A percentile compares a stretch with the other conserved stretches of the same genome.
Evolutionary conservation across 345 rosid genomes (phyloP).

Genomic region (Bruguiera sexangula): DNA sequence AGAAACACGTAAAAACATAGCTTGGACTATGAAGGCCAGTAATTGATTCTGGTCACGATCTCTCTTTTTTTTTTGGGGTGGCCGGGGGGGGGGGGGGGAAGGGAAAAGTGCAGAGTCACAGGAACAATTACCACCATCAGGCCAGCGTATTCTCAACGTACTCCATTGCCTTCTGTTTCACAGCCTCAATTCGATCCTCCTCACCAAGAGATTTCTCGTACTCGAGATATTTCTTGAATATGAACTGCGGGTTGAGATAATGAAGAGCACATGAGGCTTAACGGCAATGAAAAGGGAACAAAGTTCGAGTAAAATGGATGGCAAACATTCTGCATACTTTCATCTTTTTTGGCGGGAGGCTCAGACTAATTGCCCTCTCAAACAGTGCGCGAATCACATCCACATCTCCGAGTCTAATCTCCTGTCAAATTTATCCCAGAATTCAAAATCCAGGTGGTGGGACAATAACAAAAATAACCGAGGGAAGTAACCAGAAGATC

Average conservation of each 20-base stretch:
- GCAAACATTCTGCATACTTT: conserved; percentile 40
- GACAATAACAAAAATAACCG: neutral
- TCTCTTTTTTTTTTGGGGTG: no score
- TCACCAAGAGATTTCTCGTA: conserved; percentile 65
- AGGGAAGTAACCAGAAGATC: conserved; percentile 3
- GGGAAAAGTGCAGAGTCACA: no score
- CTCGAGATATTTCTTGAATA: conserved; percentile 83
- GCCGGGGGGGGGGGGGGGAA: no score
- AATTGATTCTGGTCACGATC: no score
- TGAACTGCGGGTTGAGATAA: conserved; percentile 48
- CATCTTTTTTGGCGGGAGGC: conserved; percentile 81
- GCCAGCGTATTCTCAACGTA: conserved; percentile 58
- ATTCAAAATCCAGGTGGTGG: conserved; percentile 9
- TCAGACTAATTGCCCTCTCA: conserved; percentile 84
- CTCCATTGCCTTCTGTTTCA: conserved; percentile 80
- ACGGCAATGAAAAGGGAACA: conserved; percentile 1
- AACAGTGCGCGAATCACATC: conserved; percentile 67
- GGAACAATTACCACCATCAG: neutral
- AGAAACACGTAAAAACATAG: no score
- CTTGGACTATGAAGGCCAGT: no score
- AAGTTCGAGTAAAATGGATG: neutral
- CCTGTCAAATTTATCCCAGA: conserved; percentile 42
- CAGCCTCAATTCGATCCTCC: conserved; percentile 56
- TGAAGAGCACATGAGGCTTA: conserved; percentile 1
- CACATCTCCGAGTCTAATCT: conserved; percentile 68